These are phyloP conservation scores for Malassezia vespertilionis DNA, from an alignment of 1,284 basidiomycete species.

Conservation along the genomic window DNA sequence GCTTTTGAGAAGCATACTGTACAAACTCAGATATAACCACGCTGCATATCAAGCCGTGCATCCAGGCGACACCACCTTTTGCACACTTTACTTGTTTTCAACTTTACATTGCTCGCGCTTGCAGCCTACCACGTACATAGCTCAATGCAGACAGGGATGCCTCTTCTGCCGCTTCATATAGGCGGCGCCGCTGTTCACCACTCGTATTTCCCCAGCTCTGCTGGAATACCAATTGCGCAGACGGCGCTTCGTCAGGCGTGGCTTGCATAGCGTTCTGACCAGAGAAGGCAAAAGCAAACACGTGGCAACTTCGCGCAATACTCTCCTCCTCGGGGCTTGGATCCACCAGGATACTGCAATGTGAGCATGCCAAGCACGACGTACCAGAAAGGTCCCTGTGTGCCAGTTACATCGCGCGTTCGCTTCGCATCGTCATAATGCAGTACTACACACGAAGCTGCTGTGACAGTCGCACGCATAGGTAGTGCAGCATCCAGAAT, in stretches of 20 bases:
- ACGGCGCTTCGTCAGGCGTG: background rate
- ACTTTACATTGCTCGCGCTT: background rate
- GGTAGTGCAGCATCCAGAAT: constrained; percentile 51
- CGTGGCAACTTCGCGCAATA: constrained; percentile 31
- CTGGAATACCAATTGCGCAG: constrained; percentile 5
- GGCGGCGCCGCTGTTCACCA: background rate
- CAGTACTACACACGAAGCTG: constrained; percentile 49
- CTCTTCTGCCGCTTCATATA: background rate
- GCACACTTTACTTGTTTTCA: background rate
- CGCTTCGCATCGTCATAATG: constrained; percentile 13
- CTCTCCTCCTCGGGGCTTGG: constrained; percentile 31
- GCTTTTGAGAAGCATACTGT: background rate
- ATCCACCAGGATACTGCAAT: constrained; percentile 30
- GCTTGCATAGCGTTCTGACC: constrained; percentile 7
- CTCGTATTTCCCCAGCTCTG: background rate
- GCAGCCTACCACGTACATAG: background rate
- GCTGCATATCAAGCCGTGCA: background rate
- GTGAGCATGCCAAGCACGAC: background rate
- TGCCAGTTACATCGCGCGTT: background rate
- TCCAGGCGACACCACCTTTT: too few species aligned
- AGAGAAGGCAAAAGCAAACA: constrained; percentile 35
- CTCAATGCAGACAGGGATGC: background rate
- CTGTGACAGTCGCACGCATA: constrained; percentile 49
- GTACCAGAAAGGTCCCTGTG: background rate
- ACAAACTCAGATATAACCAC: background rate